phyloP scores from a whole-genome alignment of 1,284 basidiomycete genomes.

The Apiotrichum gamsii region DNA sequence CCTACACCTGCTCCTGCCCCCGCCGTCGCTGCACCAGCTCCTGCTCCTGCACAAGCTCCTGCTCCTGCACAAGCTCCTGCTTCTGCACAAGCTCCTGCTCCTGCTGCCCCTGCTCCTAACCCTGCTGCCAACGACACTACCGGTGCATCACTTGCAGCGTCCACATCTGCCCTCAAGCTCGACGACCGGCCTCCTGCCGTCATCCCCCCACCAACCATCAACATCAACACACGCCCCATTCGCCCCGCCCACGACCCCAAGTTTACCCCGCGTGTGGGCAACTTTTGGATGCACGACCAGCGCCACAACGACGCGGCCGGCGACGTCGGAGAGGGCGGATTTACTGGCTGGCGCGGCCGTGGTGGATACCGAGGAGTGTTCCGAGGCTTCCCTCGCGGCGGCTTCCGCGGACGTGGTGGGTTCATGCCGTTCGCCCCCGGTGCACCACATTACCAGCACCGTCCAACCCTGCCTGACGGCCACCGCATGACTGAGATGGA shows the following conservation, averaged over 20 bases:
- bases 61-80: not conserved
- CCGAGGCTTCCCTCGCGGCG: slow-evolving; percentile 7
- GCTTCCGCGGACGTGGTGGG: slow-evolving; percentile 2
- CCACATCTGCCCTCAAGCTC: slow-evolving; percentile 24
- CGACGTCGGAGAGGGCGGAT: slow-evolving; percentile 66
- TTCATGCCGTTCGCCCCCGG: not conserved
- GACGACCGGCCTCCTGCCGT: slow-evolving; percentile 9
- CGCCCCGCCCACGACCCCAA: slow-evolving; percentile 58
- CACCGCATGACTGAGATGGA: slow-evolving; percentile 26
- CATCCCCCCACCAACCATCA: slow-evolving; percentile 38
- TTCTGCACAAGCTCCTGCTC: not conserved
- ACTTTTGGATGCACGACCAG: slow-evolving; percentile 88
- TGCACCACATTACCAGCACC: too few relatives aligned
- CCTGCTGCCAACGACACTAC: not conserved
- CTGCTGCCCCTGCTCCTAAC: not conserved
- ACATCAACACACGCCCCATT: slow-evolving; percentile 28
- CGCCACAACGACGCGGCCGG: slow-evolving; percentile 47
- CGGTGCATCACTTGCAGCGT: slow-evolving; percentile 17
- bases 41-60: too few relatives aligned
- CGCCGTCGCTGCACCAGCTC: too few relatives aligned
- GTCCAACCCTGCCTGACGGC: not conserved
- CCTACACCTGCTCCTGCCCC: too few relatives aligned
- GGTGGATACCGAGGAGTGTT: slow-evolving; percentile 18
- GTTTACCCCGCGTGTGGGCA: slow-evolving; percentile 75
- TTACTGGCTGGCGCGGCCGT: slow-evolving; percentile 47